A percentile compares a stretch with the other conserved stretches of the same genome.
These are phyloP conservation scores for Agrocybe pediades DNA, from an alignment of 768 basidiomycete genomes.

Conservation along the genomic window DNA sequence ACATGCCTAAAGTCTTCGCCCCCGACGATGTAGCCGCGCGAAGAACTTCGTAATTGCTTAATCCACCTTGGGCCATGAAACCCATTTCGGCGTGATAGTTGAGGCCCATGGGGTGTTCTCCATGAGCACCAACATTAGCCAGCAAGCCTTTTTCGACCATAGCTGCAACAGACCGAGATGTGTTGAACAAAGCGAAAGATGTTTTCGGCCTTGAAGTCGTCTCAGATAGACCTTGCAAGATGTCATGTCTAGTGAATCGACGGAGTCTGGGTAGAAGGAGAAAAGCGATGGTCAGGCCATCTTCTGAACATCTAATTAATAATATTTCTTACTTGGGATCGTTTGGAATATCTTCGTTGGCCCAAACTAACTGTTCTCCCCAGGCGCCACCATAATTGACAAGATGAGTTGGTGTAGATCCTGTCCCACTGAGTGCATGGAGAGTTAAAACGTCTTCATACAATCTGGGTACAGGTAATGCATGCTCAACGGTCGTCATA, in stretches of 20 bases:
- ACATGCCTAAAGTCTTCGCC: slow-evolving; percentile 66
- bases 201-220: slow-evolving; percentile 55
- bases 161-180: slow-evolving; percentile 64
- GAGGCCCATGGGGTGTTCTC: slow-evolving; percentile 72
- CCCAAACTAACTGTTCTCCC: slow-evolving; percentile 75
- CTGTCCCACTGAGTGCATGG: slow-evolving; percentile 69
- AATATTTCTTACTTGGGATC: slow-evolving; percentile 57
- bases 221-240: slow-evolving; percentile 60
- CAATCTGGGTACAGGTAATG: slow-evolving; percentile 62
- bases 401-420: slow-evolving; percentile 72
- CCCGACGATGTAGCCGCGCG: slow-evolving; percentile 69
- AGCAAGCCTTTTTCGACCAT: slow-evolving; percentile 67
- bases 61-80: slow-evolving; percentile 62
- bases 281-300: not conserved
- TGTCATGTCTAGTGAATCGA: slow-evolving; percentile 64
- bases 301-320: not conserved
- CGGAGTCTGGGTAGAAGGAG: slow-evolving; percentile 48
- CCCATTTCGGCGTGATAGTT: slow-evolving; percentile 80
- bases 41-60: slow-evolving; percentile 72
- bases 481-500: slow-evolving; percentile 78
- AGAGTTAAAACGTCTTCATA: slow-evolving; percentile 70
- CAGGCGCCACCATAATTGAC: slow-evolving; percentile 78
- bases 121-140: slow-evolving; percentile 74
- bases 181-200: slow-evolving; percentile 72
- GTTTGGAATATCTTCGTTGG: slow-evolving; percentile 61